Conservation (phyloP, 768 basidiomycete genomes). For the Tylopilus balloui region DNA sequence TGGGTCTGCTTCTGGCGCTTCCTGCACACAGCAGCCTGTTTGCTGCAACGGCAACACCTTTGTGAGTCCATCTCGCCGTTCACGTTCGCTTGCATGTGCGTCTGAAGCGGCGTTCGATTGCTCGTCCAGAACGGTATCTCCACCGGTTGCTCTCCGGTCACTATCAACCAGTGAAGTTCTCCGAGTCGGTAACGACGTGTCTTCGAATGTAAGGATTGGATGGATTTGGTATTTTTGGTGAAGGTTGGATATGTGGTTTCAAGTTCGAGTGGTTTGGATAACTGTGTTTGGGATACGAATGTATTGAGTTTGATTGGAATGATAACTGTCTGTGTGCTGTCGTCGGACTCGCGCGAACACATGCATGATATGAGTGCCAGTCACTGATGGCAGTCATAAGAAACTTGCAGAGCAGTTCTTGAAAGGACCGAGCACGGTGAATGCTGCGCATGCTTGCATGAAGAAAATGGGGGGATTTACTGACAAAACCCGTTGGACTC, state of each 20-base stretch:
- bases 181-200: not conserved
- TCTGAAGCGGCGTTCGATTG: not conserved
- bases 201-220: not conserved
- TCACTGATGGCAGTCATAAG: no score
- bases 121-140: not conserved
- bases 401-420: no score
- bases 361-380: no score
- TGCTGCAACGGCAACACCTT: not conserved
- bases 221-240: not conserved
- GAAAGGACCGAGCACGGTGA: no score
- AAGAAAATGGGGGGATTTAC: no score
- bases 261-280: not conserved
- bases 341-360: no score
- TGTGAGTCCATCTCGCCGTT: not conserved
- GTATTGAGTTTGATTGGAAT: no score
- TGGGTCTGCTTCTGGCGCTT: not conserved
- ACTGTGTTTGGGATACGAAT: no score
- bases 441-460: no score
- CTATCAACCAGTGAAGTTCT: not conserved
- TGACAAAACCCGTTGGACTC: no score
- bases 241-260: not conserved
- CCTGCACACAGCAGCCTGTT: not conserved
- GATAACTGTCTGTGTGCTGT: no score
- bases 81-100: not conserved
- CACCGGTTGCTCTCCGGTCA: slow-evolving; percentile 1